phyloP scores from a whole-genome alignment of 768 basidiomycete genomes.

The Pleurotus cornucopiae region DNA sequence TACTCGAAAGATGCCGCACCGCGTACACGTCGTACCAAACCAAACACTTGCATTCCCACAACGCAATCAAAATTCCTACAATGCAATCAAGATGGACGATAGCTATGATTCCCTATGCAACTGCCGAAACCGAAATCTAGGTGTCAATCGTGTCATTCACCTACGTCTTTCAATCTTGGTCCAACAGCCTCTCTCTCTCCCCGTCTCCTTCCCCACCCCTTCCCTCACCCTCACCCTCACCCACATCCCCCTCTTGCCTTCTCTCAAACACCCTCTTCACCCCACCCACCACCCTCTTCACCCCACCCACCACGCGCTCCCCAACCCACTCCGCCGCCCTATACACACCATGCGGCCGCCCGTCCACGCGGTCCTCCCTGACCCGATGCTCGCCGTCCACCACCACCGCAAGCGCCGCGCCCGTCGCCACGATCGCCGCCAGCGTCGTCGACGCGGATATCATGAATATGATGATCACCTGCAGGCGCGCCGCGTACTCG shows the following conservation, averaged over 20 bases:
- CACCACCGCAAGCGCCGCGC: slow-evolving; percentile 54
- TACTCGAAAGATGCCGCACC: no score
- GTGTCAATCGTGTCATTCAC: no score
- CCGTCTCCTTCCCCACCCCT: not conserved
- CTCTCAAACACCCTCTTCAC: not conserved
- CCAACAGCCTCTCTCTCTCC: not conserved
- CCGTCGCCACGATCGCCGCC: slow-evolving; percentile 59
- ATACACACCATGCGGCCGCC: slow-evolving; percentile 23
- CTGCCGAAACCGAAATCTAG: no score
- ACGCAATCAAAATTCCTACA: no score
- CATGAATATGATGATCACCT: slow-evolving; percentile 96
- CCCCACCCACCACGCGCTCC: slow-evolving; percentile 4
- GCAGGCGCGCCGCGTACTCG: slow-evolving; percentile 78
- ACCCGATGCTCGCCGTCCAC: slow-evolving; percentile 69
- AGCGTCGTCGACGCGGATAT: slow-evolving; percentile 76
- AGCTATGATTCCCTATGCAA: no score
- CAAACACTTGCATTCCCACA: no score
- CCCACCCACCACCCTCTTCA: not conserved
- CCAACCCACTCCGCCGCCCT: slow-evolving; percentile 16
- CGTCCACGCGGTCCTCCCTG: slow-evolving; percentile 58
- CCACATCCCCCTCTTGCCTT: not conserved
- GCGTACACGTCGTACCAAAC: no score
- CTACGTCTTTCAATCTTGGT: not conserved
- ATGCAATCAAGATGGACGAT: no score
- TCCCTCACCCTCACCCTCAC: not conserved